Base-by-base conservation (phyloP, 306 rosid genomes). In the Vigna nakashimae region DNA sequence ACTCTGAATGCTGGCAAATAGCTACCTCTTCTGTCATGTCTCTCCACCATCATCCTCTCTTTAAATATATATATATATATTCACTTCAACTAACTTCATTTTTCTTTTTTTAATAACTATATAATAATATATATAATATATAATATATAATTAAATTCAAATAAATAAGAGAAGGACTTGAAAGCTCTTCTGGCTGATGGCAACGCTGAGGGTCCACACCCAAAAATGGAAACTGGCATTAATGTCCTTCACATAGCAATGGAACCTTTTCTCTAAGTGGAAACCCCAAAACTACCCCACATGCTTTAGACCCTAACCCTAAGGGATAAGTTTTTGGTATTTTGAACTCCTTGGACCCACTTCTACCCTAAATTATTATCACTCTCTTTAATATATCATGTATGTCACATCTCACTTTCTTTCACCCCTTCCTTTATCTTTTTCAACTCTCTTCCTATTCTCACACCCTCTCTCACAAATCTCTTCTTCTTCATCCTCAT, bases 371-470 rank as follows among this genome's bases (percentile, higher is more conserved):
- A 65, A 85, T 72, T 30, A 83, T 75, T 20, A 74, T 74, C 64
- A 74, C 32, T 36, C 18, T 14, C 87, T 73, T 83, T 81, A 73
- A 57, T 76, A 78, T 79, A 78, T 79, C 69, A 43, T 63, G 76
- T 45, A 12, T 42, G 15, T 72, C 79, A 79, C 71, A 18, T 42
- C 70, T 9, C 65, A 52, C 79, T 50, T 71, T 84, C 32, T 53
- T 53, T 78, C 43, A 69, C 82, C 73, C 73, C 2, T 46, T 26
- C 13, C 26, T 55, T 49, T 45, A 15, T 53, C 36, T 52, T 53
- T 83, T 79, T 79, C 72, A 76, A 73, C 73, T 11, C 34, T 86
- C 71, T 84, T 82, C 82, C 84, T 84, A 82, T 82, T 86, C 75
- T 9, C 73, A 74, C 84, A 59, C 85, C 73, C 82, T 18, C 0